Evolutionary conservation across 495 filamentous ascomycete species (phyloP), one percentile per base, ranked within the genome.

Genomic region (Immersiella caudata): DNA sequence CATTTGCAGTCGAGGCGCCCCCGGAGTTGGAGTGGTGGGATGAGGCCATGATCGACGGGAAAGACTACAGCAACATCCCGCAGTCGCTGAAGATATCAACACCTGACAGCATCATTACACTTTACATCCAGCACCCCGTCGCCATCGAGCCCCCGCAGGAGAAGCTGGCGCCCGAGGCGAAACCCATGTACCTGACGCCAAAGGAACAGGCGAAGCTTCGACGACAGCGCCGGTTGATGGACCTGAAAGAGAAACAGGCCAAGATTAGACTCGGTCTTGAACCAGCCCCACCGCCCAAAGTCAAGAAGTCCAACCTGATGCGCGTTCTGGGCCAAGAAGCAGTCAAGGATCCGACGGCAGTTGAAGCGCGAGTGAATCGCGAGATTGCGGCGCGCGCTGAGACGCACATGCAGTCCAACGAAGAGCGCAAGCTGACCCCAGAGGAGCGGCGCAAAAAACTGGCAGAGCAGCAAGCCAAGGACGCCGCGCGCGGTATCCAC

Each of bases 21-120:
- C 94, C 96, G 8, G 89, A 90, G 21, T 83, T 97, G 50, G 95
- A 99, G 78, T 99, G 96, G 96, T 98, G 96, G 96, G 95, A 99
- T 70, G 93, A 97, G 79, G 89, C 86, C 1, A 79, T 98, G 7
- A 83, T 97, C 25, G 85, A 88, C 51, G 91, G 89, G 20, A 84
- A 84, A 46, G 88, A 85, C 63, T 97, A 97, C 76, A 81, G 87
- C 66, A 84, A 84, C 63, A 85, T 95, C 67, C 81, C 88, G 16
- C 81, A 83, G 55, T 82, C 81, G 1, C 81, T 96, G 59, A 95
- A 95, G 75, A 86, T 98, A 62, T 84, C 89, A 36, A 87, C 88
- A 0, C 79, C 86, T 21, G 93, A 97, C 73, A 90, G 89, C 22
- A 94, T 97, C 68, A 86, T 99, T 55, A 97, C 94, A 0, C 76